Percentiles rank a stretch among this genome's conserved stretches.
Conservation (phyloP, 176 grass and related monocot genomes). For the Pontederia crassipes region DNA sequence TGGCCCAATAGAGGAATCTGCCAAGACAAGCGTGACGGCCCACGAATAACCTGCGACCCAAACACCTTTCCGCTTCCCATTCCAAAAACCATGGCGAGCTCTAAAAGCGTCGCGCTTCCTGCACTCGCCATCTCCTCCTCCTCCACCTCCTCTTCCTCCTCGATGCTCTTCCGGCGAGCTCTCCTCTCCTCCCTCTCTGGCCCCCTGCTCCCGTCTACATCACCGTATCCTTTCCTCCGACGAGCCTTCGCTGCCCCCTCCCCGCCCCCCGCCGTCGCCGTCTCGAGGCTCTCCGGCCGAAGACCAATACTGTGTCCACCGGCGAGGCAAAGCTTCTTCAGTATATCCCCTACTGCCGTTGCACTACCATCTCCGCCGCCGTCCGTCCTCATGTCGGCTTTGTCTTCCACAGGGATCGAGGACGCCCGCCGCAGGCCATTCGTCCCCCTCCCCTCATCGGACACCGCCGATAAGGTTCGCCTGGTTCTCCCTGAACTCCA, state of each 20-base stretch:
- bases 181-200: conserved; percentile 30
- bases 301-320: conserved; percentile 2
- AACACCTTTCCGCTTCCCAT: too few relatives aligned
- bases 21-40: too few relatives aligned
- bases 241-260: conserved; percentile 12
- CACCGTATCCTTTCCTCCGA: conserved; percentile 13
- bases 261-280: conserved; percentile 4
- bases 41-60: too few relatives aligned
- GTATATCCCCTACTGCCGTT: conserved; percentile 28
- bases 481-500: not conserved
- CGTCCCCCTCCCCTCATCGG: not conserved
- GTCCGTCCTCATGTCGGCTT: too few relatives aligned
- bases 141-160: conserved; percentile 4
- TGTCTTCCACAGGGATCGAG: too few relatives aligned
- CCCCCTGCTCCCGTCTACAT: conserved; percentile 22
- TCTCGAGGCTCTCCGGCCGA: not conserved
- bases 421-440: not conserved
- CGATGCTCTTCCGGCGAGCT: conserved; percentile 52
- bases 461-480: conserved; percentile 16
- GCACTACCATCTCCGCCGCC: conserved; percentile 8
- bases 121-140: too few relatives aligned
- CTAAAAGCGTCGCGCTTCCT: too few relatives aligned
- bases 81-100: too few relatives aligned
- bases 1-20: too few relatives aligned
- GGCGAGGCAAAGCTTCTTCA: not conserved